A percentile compares a stretch with the other conserved stretches of the same genome.
These are phyloP conservation scores for Aspergillus fructus DNA, from an alignment of 2,329 filamentous ascomycete genomes.

Conservation along the genomic window DNA sequence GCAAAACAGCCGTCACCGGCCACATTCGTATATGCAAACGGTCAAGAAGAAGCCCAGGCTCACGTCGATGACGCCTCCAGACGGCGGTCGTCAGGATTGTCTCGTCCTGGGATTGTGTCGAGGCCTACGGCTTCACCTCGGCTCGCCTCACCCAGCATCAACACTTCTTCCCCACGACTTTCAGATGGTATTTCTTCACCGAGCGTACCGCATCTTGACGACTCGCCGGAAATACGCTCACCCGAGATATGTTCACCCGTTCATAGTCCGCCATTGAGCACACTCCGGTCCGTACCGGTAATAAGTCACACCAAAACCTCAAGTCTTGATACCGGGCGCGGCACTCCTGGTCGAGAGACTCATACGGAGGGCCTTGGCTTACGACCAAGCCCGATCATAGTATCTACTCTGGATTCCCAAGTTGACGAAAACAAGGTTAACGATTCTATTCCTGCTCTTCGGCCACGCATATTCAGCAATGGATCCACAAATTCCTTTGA, in stretches of 20 bases:
- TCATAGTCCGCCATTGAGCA: slow-evolving; percentile 22
- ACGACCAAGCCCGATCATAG: slow-evolving; percentile 32
- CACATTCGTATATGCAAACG: slow-evolving; percentile 41
- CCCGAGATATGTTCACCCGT: slow-evolving; percentile 22
- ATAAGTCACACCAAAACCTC: slow-evolving; percentile 32
- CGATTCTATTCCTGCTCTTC: slow-evolving; percentile 26
- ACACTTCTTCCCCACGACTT: slow-evolving; percentile 24
- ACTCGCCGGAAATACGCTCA: slow-evolving; percentile 17
- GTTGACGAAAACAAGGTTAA: slow-evolving; percentile 21
- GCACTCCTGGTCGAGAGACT: neutral
- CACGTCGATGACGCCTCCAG: slow-evolving; percentile 15
- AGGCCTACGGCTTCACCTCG: slow-evolving; percentile 31
- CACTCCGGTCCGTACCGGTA: slow-evolving; percentile 17
- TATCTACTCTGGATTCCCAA: slow-evolving; percentile 25
- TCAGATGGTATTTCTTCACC: slow-evolving; percentile 23
- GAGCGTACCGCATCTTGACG: slow-evolving; percentile 23
- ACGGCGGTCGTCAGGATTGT: slow-evolving; percentile 32
- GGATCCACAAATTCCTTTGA: slow-evolving; percentile 34
- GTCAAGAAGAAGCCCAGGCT: slow-evolving; percentile 30
- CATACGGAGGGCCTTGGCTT: slow-evolving; percentile 20
- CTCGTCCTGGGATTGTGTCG: slow-evolving; percentile 22
- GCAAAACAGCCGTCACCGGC: slow-evolving; percentile 27
- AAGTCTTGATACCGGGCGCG: slow-evolving; percentile 31
- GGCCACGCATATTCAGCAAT: slow-evolving; percentile 36
- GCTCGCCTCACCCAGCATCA: slow-evolving; percentile 30